Base-by-base conservation (phyloP, 805 yeast genomes). In the Grigorovia yakushimaensis region DNA sequence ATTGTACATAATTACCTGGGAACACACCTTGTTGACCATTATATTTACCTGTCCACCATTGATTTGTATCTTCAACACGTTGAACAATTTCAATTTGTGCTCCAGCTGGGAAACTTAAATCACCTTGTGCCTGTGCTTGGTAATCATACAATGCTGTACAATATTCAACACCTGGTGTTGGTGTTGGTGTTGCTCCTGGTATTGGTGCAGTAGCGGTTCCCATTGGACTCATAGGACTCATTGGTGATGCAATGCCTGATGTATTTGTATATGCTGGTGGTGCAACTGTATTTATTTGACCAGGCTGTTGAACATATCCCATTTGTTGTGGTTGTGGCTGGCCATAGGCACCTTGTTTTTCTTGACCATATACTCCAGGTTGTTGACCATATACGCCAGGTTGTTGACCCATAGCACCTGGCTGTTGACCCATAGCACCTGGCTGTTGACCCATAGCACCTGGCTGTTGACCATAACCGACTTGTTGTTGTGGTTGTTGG, bases 41-140 rank as follows among this genome's bases (percentile, higher is more conserved):
- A 52, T 76, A 70, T 38, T 74, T 69, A 13, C 98, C 98, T 0
- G 96, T 88, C 98, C 98, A 93, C 98, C 98, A 93, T 5, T 95
- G 98, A 58, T 87, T 88, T 46, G 81, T 75, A 62, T 88, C 96
- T 0, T 78, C 73, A 1, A 95, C 84, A 59, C 87, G 81, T 61
- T 88, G 85, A 3, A 88, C 78, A 50, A 93, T 73, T 56, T 86
- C 85, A 54, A 93, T 89, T 27, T 80, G 76, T 19, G 89, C 84
- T 20, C 98, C 98, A 0, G 95, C 95, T 33, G 81, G 74, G 70
- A 93, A 87, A 18, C 84, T 68, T 60, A 93, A 73, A 62, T 93
- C 98, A 20, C 98, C 98, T 30, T 77, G 85, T 0, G 96, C 93
- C 66, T 88, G 97, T 0, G 98, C 96, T 8, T 82, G 70, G 66